Conservation (phyloP, 192 early-diverging fungal genomes). For the Coemansia sp. region DNA sequence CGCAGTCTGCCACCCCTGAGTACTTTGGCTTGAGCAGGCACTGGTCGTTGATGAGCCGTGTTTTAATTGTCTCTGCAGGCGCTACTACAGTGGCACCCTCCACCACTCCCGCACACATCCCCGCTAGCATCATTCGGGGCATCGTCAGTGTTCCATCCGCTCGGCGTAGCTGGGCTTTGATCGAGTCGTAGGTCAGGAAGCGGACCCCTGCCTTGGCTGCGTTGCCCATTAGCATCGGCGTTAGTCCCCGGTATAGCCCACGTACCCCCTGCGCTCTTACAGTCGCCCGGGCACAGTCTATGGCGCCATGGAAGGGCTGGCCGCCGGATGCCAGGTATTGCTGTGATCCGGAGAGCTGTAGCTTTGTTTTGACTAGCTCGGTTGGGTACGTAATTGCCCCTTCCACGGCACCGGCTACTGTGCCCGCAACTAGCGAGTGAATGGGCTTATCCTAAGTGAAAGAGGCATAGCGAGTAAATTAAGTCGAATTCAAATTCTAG, state of each 20-base stretch:
- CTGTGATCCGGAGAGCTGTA: slow-evolving; percentile 77
- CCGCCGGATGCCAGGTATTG: slow-evolving; percentile 33
- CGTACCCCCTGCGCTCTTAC: slow-evolving; percentile 68
- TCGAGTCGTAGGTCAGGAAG: slow-evolving; percentile 88
- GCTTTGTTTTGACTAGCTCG: slow-evolving; percentile 93
- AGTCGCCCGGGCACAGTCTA: slow-evolving; percentile 75
- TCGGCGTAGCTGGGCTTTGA: slow-evolving; percentile 70
- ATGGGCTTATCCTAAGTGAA: slow-evolving; percentile 33
- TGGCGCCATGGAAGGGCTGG: slow-evolving; percentile 69
- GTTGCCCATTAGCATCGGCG: slow-evolving; percentile 89
- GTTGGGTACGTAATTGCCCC: slow-evolving; percentile 92
- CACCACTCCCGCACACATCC: slow-evolving; percentile 81
- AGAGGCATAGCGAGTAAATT: neutral
- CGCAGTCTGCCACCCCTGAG: slow-evolving; percentile 77
- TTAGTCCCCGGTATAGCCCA: slow-evolving; percentile 83
- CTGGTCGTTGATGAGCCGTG: slow-evolving; percentile 92
- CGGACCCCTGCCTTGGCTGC: slow-evolving; percentile 90
- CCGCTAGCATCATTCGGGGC: slow-evolving; percentile 68
- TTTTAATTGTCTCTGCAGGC: slow-evolving; percentile 94
- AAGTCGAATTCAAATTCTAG: neutral
- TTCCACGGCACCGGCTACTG: slow-evolving; percentile 88
- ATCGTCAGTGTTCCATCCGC: slow-evolving; percentile 69
- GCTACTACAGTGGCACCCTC: slow-evolving; percentile 91
- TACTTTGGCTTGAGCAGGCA: slow-evolving; percentile 71
- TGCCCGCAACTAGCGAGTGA: slow-evolving; percentile 79